Base-by-base conservation (phyloP, 148 eudicot genomes). In the Suaeda aralocaspica region DNA sequence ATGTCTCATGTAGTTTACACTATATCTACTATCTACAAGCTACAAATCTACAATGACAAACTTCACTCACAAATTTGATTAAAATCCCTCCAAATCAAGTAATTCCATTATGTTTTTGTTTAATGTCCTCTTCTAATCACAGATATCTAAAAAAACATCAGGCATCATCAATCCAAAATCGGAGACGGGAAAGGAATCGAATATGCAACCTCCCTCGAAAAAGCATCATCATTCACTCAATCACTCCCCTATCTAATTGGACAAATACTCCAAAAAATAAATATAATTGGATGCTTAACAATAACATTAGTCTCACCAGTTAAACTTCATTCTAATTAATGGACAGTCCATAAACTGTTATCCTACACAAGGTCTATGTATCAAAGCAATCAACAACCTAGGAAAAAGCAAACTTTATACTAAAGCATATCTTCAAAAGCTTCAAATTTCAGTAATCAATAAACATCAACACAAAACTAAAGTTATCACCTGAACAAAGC, bases 401-500 rank as follows among this genome's bases (percentile, higher is more conserved):
- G 6, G n/a, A n/a, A 31, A 22, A 59, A 53, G 25, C 30, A 53
- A 0, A 36, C 26, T 24, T 49, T 2, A 25, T 22, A 10, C 31
- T 51, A 22, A 68, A 68, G 39, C 44, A 64, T 41, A 12, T 60
- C 10, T 22, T 46, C 39, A 53, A 62, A 62, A 30, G 64, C 63
- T 39, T 63, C 9, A 14, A 12, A 22, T 53, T 60, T 22, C 46
- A 51, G 36, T 25, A 66, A 58, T 31, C 51, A 59, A 44, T 5
- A 59, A 68, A 1, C 24, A 15, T 10, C 16, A 25, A 64, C 39
- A 34, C 44, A 44, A 3, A 26, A 25, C 22, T 53, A 60, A 66
- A 65, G 30, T 9, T 12, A 45, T 72, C 71, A 92, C 96, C 91
- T 89, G 96, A 79, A 89, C 26, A 71, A 84, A 84, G 80, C 95